Evolutionary conservation across 1,284 basidiomycete genomes (phyloP).

Genomic region (Puccinia novopanici): DNA sequence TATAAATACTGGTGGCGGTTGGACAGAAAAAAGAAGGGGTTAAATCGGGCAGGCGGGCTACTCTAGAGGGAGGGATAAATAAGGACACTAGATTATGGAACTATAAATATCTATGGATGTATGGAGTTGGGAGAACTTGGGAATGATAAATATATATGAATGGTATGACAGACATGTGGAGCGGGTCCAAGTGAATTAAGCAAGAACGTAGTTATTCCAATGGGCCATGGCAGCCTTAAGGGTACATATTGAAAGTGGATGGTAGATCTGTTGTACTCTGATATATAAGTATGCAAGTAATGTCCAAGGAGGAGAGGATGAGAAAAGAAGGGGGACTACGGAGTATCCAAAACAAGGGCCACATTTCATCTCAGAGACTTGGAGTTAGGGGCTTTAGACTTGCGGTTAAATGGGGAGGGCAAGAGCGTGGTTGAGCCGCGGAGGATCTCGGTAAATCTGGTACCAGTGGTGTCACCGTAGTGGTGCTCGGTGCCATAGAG

Average conservation of each 20-base stretch:
- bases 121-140: not conserved
- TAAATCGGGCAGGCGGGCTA: too few relatives aligned
- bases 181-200: not conserved
- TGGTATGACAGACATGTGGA: not conserved
- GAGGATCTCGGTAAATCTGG: conserved; percentile 17
- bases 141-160: not conserved
- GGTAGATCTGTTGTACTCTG: not conserved
- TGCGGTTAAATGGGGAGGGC: conserved; percentile 1
- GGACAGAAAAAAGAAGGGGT: too few relatives aligned
- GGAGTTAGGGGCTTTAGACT: not conserved
- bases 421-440: conserved; percentile 11
- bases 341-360: too few relatives aligned
- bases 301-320: not conserved
- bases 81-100: too few relatives aligned
- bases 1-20: too few relatives aligned
- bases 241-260: not conserved
- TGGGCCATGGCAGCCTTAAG: not conserved
- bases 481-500: conserved; percentile 38
- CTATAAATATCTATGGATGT: not conserved
- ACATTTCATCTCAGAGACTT: not conserved
- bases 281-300: conserved; percentile 1
- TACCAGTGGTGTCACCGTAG: conserved; percentile 9
- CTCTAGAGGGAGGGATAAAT: too few relatives aligned
- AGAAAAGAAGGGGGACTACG: not conserved
- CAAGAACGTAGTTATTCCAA: not conserved